Conservation (phyloP, 495 filamentous ascomycete genomes). For the Aspergillus avenaceus region DNA sequence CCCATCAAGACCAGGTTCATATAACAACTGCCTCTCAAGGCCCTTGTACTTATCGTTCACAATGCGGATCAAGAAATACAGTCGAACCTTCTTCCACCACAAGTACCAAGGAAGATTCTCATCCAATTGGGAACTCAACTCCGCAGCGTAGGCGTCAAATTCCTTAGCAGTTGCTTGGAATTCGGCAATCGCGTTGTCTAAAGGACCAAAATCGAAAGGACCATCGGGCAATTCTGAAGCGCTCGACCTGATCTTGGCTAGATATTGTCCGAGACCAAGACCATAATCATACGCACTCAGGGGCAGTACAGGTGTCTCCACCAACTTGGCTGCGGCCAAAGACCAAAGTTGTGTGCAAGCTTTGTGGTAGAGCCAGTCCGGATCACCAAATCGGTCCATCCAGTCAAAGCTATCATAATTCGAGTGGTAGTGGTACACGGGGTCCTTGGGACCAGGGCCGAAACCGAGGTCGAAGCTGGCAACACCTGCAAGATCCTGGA, state of each 20-base stretch:
- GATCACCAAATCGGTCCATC: constrained; percentile 69
- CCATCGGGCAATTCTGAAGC: constrained; percentile 27
- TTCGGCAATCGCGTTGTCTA: constrained; percentile 45
- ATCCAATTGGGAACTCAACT: constrained; percentile 43
- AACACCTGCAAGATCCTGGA: constrained; percentile 70
- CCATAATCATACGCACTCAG: constrained; percentile 49
- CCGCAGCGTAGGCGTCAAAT: constrained; percentile 54
- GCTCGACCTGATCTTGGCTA: constrained; percentile 49
- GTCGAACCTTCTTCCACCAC: constrained; percentile 62
- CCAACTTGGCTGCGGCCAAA: constrained; percentile 41
- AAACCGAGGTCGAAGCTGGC: constrained; percentile 62
- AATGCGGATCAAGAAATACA: constrained; percentile 50
- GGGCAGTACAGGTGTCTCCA: constrained; percentile 44
- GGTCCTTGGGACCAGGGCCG: constrained; percentile 27
- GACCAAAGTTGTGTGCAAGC: constrained; percentile 57
- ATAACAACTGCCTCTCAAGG: constrained; percentile 60
- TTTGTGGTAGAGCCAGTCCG: constrained; percentile 56
- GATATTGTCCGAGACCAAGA: constrained; percentile 39
- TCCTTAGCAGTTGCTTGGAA: constrained; percentile 42
- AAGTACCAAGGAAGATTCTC: constrained; percentile 70
- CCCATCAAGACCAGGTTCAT: constrained; percentile 53
- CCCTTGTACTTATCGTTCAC: constrained; percentile 60
- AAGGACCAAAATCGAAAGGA: constrained; percentile 38
- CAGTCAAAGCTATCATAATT: constrained; percentile 74
- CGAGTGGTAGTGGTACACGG: constrained; percentile 74